phyloP scores from a whole-genome alignment of 805 yeast species.

The Cyberlindnera subsufficiens region DNA sequence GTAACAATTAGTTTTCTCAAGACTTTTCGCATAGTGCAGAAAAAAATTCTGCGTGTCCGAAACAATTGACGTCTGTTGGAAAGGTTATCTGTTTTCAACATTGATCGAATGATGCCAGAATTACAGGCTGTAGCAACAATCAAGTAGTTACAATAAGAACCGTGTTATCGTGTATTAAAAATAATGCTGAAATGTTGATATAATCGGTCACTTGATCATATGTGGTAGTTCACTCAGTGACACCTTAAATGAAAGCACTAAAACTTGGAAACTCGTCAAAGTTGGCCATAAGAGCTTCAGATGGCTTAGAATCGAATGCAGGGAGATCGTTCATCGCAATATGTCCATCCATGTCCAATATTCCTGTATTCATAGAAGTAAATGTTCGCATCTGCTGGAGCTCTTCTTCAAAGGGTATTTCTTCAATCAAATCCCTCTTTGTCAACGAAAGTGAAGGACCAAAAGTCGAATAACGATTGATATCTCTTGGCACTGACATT shows the following conservation, averaged over 20 bases:
- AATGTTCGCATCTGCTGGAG: neutral
- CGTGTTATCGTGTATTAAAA: no score
- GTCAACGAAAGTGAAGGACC: neutral
- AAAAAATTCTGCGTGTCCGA: neutral
- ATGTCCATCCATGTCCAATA: neutral
- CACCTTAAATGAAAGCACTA: neutral
- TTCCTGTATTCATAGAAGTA: no score
- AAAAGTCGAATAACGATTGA: neutral
- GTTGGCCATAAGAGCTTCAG: neutral
- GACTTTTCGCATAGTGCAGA: slow-evolving; percentile 3
- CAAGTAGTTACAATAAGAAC: no score
- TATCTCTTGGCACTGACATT: no score
- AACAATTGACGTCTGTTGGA: no score
- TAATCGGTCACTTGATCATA: no score
- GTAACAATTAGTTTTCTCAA: neutral
- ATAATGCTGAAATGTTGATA: no score
- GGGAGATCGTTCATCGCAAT: slow-evolving; percentile 3
- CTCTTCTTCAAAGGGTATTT: neutral
- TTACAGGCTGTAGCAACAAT: no score
- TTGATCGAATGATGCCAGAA: no score
- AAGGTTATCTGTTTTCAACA: no score
- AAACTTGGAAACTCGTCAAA: slow-evolving; percentile 8
- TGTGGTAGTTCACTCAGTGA: no score
- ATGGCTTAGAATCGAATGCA: slow-evolving; percentile 1
- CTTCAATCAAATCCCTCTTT: neutral